Evolutionary conservation across 371 early-diverging fungal species (phyloP).

Genomic region (Apophysomyces sp.): DNA sequence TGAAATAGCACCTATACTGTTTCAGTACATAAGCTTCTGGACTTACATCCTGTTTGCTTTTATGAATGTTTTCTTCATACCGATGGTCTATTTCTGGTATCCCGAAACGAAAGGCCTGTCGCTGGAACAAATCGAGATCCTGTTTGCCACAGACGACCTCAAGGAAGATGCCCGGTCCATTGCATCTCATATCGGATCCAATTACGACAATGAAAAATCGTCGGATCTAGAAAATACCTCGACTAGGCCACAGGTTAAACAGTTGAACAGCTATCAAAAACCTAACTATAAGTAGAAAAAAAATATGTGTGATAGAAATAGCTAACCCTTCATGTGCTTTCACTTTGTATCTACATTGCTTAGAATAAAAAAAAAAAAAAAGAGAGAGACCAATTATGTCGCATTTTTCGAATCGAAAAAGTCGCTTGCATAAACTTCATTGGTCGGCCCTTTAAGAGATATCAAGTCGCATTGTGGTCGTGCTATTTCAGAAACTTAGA

Average conservation of each 20-base stretch:
- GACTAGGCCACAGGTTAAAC: not conserved
- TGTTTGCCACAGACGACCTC: slow-evolving; percentile 7
- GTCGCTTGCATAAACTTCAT: no score
- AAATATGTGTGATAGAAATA: not conserved
- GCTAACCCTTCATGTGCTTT: no score
- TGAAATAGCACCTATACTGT: slow-evolving; percentile 20
- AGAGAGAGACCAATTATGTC: no score
- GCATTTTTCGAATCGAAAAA: no score
- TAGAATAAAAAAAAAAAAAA: no score
- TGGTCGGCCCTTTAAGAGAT: no score
- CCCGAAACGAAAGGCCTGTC: slow-evolving; percentile 53
- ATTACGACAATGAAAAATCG: not conserved
- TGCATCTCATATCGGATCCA: slow-evolving; percentile 2
- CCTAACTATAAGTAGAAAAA: not conserved
- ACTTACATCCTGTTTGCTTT: slow-evolving; percentile 22
- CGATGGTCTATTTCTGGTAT: slow-evolving; percentile 34
- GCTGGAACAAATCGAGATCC: slow-evolving; percentile 50
- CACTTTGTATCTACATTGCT: no score
- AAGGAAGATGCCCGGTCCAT: slow-evolving; percentile 6
- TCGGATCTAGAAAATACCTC: not conserved
- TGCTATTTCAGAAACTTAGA: no score
- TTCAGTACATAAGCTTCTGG: slow-evolving; percentile 23
- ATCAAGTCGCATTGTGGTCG: no score
- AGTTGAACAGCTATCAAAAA: not conserved
- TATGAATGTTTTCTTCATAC: slow-evolving; percentile 27